Evolutionary conservation across 441 rosid species (phyloP).

Genomic region (Dalechampia spathulata): DNA sequence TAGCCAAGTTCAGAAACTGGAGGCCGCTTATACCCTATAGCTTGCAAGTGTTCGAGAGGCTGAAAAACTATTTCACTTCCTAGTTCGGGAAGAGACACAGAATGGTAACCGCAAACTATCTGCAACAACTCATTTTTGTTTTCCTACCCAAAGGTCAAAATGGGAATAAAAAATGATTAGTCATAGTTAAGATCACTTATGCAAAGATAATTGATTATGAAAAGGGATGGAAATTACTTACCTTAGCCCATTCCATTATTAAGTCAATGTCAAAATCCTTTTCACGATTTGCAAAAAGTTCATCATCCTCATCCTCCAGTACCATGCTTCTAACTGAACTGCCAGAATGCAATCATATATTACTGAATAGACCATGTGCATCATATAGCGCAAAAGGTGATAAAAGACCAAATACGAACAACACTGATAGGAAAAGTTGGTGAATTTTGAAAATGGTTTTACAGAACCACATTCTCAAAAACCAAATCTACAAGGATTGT

Average conservation of each 20-base stretch:
- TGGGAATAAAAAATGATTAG: constrained; percentile 17
- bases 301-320: constrained; percentile 69
- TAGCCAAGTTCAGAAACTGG: constrained; percentile 52
- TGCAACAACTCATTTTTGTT: constrained; percentile 73
- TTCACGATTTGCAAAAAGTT: constrained; percentile 37
- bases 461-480: neutral
- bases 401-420: too few species aligned
- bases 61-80: constrained; percentile 68
- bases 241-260: constrained; percentile 93
- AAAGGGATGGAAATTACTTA: too few species aligned
- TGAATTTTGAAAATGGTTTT: neutral
- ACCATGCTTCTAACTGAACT: constrained; percentile 80
- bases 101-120: constrained; percentile 79
- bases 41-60: constrained; percentile 90
- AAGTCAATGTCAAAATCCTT: constrained; percentile 59
- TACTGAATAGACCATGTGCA: constrained; percentile 18
- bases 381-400: constrained; percentile 7
- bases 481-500: neutral
- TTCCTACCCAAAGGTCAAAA: constrained; percentile 45
- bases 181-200: constrained; percentile 2
- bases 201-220: too few species aligned
- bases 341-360: constrained; percentile 54
- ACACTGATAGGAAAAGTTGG: neutral
- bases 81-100: constrained; percentile 53
- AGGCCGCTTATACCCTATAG: constrained; percentile 67